Base-by-base conservation (phyloP, 441 rosid species). In the Lepidium campestre region DNA sequence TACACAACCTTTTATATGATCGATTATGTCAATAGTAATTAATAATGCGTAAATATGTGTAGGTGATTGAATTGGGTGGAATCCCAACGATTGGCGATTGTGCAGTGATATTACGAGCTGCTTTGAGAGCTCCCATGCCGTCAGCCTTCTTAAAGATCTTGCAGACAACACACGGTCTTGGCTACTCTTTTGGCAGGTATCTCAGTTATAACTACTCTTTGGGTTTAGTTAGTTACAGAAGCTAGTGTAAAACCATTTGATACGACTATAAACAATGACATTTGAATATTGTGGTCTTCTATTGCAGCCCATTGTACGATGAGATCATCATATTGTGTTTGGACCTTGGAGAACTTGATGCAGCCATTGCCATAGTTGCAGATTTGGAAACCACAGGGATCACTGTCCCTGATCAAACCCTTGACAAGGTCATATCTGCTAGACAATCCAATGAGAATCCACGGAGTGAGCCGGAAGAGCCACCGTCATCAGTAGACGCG, bases 51-150 rank as follows among this genome's bases (percentile, higher is more conserved):
- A 3, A 37, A 36, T 63, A 14, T 53, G 40, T 57, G 27, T 65
- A 93, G 99, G 95, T 89, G 57, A 83, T 88, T 73, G 92, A 88
- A 72, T 59, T 90, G 77, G 92, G 94, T 57, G 98, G 93, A 75
- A 79, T 73, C 44, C 97, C 98, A 4, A 89, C 95, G 2, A 75
- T 89, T 59, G 97, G 95, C 10, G 98, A 93, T 70, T 90, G 95
- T 76, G 98, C 97, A 11, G 77, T 86, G 82, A 86, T 90, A 68
- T 29, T 93, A 66, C 86, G 89, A 35, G 95, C 96, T 65, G 91
- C 97, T 31, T 59, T 90, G 74, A 83, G 85, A 78, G 95, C 90
- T 79, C 93, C 96, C 14, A 34, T 91, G 83, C 99, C 97, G 74
- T 83, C 96, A 62, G 85, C 85, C 20, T 93, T 91, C 82, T 81